phyloP scores from a whole-genome alignment of 1,139 yeast species.

The Blastobotrys arbuscula region DNA sequence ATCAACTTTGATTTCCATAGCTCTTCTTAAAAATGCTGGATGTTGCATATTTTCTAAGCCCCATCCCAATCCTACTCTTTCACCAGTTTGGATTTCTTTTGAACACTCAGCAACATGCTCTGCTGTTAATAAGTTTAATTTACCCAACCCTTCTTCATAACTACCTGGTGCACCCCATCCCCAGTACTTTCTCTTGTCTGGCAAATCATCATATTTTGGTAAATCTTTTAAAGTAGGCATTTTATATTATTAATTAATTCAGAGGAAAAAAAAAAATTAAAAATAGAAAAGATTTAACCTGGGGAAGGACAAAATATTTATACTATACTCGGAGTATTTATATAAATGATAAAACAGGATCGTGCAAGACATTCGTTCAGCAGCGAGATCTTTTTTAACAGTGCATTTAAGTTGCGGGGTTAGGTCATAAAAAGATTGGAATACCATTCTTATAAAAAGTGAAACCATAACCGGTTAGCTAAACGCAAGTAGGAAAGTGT shows the following conservation, averaged over 20 bases:
- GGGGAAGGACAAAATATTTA: too few relatives aligned
- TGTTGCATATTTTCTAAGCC: conserved; percentile 20
- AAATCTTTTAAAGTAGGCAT: conserved; percentile 18
- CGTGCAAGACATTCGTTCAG: too few relatives aligned
- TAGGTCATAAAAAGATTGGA: too few relatives aligned
- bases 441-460: too few relatives aligned
- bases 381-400: too few relatives aligned
- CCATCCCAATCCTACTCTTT: conserved; percentile 23
- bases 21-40: conserved; percentile 19
- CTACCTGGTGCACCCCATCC: conserved; percentile 25
- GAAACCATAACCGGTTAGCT: too few relatives aligned
- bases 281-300: too few relatives aligned
- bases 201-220: conserved; percentile 20
- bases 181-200: conserved; percentile 23
- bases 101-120: conserved; percentile 22
- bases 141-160: conserved; percentile 24
- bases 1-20: conserved; percentile 13
- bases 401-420: too few relatives aligned
- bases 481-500: too few relatives aligned
- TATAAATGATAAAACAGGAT: too few relatives aligned
- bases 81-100: conserved; percentile 22
- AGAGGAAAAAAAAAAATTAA: too few relatives aligned
- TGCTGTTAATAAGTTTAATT: conserved; percentile 21
- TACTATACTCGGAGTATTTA: too few relatives aligned
- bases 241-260: not conserved